Conservation (phyloP, 225 moss, liverwort and hornwort genomes). For the Ulota crispa region DNA sequence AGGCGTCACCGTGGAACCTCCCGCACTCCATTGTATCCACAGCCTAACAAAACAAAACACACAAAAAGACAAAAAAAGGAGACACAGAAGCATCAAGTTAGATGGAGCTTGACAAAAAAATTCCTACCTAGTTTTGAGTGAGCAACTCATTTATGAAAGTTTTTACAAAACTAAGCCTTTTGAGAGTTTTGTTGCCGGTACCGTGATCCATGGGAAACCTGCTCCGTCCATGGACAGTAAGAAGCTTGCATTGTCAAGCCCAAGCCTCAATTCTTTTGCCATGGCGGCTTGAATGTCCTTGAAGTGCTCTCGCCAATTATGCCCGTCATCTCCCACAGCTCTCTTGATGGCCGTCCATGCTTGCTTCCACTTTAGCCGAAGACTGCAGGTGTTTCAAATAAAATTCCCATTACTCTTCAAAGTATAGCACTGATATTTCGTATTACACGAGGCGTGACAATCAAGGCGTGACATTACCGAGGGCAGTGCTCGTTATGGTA, state of each 20-base stretch:
- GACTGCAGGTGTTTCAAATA: slow-evolving; percentile 21
- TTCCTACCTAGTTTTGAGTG: background rate
- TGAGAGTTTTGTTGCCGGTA: slow-evolving; percentile 9
- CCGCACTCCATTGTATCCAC: slow-evolving; percentile 46
- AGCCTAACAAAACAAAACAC: slow-evolving; percentile 20
- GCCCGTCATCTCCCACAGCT: slow-evolving; percentile 28
- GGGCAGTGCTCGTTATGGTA: slow-evolving; percentile 52
- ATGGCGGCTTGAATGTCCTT: slow-evolving; percentile 36
- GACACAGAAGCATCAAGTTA: background rate
- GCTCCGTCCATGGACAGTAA: slow-evolving; percentile 36
- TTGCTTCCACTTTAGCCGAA: slow-evolving; percentile 34
- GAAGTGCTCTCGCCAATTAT: slow-evolving; percentile 41
- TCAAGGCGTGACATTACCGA: slow-evolving; percentile 24
- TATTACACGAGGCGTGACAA: background rate
- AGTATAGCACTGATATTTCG: background rate
- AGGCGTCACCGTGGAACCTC: slow-evolving; percentile 42
- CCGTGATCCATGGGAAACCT: slow-evolving; percentile 54
- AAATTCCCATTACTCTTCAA: background rate
- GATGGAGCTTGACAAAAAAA: background rate
- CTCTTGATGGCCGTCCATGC: slow-evolving; percentile 28
- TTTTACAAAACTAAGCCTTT: background rate
- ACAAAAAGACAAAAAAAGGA: no score
- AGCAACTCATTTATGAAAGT: background rate
- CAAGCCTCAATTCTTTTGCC: slow-evolving; percentile 31
- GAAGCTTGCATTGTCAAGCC: slow-evolving; percentile 15